A percentile compares a stretch with the other conserved stretches of the same genome.
Conservation (phyloP, 75 land plant species). For the Adiantum capillusveneris region DNA sequence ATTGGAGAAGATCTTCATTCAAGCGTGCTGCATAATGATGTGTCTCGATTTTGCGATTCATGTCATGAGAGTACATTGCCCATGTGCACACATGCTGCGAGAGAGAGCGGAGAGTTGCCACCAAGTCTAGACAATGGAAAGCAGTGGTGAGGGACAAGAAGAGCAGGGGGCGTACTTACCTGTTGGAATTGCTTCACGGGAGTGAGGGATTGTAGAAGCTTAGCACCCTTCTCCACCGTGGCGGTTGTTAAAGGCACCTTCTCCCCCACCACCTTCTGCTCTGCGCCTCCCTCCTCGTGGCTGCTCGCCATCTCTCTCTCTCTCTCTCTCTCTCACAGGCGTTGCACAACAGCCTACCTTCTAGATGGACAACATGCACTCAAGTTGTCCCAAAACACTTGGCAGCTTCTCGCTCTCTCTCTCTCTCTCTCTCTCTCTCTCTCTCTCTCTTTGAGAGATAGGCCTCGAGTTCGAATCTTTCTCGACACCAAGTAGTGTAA, state of each 20-base stretch:
- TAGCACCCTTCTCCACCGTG: conserved; percentile 51
- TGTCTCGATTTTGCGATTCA: conserved; percentile 84
- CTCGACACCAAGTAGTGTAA: too few species aligned
- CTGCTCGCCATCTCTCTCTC: too few species aligned
- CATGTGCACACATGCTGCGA: conserved; percentile 68
- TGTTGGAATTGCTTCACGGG: conserved; percentile 65
- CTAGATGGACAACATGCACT: too few species aligned
- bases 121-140: background rate
- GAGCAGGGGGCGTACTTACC: conserved; percentile 11
- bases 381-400: too few species aligned
- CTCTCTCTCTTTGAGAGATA: too few species aligned
- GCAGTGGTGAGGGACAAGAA: background rate
- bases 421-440: too few species aligned
- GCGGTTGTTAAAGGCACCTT: conserved; percentile 37
- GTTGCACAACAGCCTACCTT: too few species aligned
- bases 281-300: too few species aligned
- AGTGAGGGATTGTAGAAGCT: conserved; percentile 61
- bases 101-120: background rate
- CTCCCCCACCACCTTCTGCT: conserved; percentile 25
- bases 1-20: conserved; percentile 84
- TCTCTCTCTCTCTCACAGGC: too few species aligned
- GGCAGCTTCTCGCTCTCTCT: too few species aligned
- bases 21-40: conserved; percentile 72
- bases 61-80: conserved; percentile 73
- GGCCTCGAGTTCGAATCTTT: too few species aligned